Conservation (phyloP, 169 alveolate genomes). For the Plasmodium vivax region DNA sequence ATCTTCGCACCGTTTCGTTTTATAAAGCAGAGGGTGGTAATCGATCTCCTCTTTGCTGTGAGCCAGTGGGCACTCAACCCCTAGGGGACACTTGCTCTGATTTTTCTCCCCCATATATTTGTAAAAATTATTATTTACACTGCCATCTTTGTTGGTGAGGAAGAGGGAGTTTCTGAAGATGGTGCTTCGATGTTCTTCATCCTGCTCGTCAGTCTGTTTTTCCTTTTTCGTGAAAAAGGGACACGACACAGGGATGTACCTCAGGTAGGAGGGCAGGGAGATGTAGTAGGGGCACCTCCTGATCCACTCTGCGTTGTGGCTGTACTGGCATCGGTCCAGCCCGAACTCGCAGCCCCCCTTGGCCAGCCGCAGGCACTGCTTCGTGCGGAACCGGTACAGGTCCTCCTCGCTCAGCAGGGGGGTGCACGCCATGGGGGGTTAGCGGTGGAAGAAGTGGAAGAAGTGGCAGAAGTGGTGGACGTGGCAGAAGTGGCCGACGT, state of each 20-base stretch:
- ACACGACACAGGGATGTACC: slow-evolving; percentile 88
- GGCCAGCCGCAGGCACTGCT: slow-evolving; percentile 85
- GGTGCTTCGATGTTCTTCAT: slow-evolving; percentile 75
- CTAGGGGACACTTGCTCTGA: slow-evolving; percentile 82
- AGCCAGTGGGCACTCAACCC: slow-evolving; percentile 89
- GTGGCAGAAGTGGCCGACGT: not conserved
- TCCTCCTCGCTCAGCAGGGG: slow-evolving; percentile 89
- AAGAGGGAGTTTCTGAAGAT: slow-evolving; percentile 74
- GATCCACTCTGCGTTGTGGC: slow-evolving; percentile 89
- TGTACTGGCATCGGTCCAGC: slow-evolving; percentile 87
- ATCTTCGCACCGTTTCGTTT: slow-evolving; percentile 83
- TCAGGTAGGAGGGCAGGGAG: slow-evolving; percentile 83
- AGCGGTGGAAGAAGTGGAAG: not conserved
- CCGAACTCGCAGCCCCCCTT: slow-evolving; percentile 88
- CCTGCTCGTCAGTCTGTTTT: slow-evolving; percentile 71
- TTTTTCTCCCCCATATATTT: slow-evolving; percentile 55
- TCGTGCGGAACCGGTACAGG: slow-evolving; percentile 87
- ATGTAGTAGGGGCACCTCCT: slow-evolving; percentile 89
- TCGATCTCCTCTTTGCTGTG: slow-evolving; percentile 87
- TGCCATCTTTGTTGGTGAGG: slow-evolving; percentile 55
- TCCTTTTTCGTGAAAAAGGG: slow-evolving; percentile 77
- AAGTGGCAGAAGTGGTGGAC: not conserved
- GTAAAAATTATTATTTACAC: slow-evolving; percentile 71
- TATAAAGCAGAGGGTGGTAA: slow-evolving; percentile 88
- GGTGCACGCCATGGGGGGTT: slow-evolving; percentile 72